Conservation (phyloP, 169 alveolate genomes). For the Miamiensis avidus region DNA sequence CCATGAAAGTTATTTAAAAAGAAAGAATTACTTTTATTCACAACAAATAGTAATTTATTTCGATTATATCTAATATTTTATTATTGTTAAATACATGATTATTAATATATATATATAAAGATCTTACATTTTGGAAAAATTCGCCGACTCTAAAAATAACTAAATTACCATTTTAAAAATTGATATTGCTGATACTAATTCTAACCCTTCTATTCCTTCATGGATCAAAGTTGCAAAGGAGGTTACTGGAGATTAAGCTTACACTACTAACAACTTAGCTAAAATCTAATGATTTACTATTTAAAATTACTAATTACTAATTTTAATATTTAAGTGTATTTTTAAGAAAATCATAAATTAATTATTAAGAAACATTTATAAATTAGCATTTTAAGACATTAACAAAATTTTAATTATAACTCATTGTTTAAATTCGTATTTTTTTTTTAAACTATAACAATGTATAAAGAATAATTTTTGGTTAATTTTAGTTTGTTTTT, state of each 20-base stretch:
- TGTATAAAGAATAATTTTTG: too few relatives aligned
- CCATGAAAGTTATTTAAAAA: not conserved
- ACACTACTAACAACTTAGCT: conserved; percentile 13
- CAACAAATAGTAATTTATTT: not conserved
- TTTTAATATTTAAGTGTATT: too few relatives aligned
- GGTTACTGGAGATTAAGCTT: conserved; percentile 7
- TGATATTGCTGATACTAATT: conserved; percentile 5
- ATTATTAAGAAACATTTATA: too few relatives aligned
- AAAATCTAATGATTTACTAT: conserved; percentile 4
- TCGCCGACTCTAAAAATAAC: not conserved
- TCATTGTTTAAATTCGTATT: too few relatives aligned
- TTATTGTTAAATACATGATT: not conserved
- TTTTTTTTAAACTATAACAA: too few relatives aligned
- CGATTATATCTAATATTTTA: not conserved
- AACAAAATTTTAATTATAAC: too few relatives aligned
- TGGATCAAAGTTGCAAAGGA: conserved; percentile 10
- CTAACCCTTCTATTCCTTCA: conserved; percentile 6
- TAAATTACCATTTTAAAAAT: not conserved
- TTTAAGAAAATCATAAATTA: too few relatives aligned
- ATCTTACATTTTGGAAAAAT: conserved; percentile 11
- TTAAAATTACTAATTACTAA: too few relatives aligned
- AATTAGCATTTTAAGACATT: too few relatives aligned
- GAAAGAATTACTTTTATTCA: conserved; percentile 15
- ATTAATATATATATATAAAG: not conserved
- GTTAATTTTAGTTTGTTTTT: too few relatives aligned